Conservation (phyloP, 345 rosid species). For the Microcos paniculata region DNA sequence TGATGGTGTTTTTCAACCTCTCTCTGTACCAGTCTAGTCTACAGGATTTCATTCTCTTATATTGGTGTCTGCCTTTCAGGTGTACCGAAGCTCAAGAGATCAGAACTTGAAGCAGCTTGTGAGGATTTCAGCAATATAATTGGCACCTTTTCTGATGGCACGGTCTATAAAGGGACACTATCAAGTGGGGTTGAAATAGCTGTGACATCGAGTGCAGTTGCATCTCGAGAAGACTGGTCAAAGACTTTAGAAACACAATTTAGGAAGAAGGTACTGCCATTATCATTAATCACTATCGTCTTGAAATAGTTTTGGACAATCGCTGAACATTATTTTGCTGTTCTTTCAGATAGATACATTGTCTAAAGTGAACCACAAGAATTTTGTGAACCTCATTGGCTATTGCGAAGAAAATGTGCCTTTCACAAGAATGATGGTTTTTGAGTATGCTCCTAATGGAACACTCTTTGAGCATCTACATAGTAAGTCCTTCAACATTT, state of each 20-base stretch:
- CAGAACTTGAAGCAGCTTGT: slow-evolving; percentile 89
- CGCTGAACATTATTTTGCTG: slow-evolving; percentile 13
- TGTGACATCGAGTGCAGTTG: slow-evolving; percentile 51
- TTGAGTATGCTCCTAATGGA: slow-evolving; percentile 97
- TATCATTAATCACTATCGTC: neutral
- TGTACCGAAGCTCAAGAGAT: slow-evolving; percentile 72
- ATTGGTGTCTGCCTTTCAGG: slow-evolving; percentile 43
- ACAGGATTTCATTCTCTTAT: neutral
- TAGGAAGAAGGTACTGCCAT: slow-evolving; percentile 65
- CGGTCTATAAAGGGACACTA: slow-evolving; percentile 82
- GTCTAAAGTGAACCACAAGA: slow-evolving; percentile 87
- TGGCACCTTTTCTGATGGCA: slow-evolving; percentile 65
- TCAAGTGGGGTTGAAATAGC: slow-evolving; percentile 93
- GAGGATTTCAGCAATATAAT: slow-evolving; percentile 97
- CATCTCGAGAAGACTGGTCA: slow-evolving; percentile 69
- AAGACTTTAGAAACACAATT: slow-evolving; percentile 61
- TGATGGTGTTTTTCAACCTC: neutral
- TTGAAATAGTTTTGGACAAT: neutral
- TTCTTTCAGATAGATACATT: slow-evolving; percentile 66
- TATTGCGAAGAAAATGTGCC: slow-evolving; percentile 83
- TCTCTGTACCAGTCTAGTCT: neutral
- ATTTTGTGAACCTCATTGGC: slow-evolving; percentile 84
- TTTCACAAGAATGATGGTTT: slow-evolving; percentile 87
- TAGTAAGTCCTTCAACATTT: slow-evolving; percentile 44
- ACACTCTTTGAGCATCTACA: slow-evolving; percentile 92